Evolutionary conservation across 257 asterid species (phyloP).

Genomic region (Solanum rostratum): DNA sequence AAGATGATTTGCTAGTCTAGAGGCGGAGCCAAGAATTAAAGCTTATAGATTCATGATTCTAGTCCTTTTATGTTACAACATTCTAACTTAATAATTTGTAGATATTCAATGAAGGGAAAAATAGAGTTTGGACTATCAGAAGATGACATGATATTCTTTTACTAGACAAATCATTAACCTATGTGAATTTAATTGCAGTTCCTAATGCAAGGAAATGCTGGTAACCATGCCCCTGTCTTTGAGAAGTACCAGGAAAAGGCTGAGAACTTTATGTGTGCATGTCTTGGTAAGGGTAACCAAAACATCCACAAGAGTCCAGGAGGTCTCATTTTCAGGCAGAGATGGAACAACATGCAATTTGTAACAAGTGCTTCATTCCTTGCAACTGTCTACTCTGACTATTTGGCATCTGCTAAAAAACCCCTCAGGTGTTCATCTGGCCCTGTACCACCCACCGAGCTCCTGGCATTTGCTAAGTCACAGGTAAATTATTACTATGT

Average conservation of each 20-base stretch:
- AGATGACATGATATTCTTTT: background rate
- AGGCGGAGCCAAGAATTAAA: too few species aligned
- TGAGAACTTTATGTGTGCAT: slow-evolving; percentile 84
- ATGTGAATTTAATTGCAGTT: slow-evolving; percentile 35
- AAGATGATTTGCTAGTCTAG: too few species aligned
- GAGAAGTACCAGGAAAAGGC: slow-evolving; percentile 65
- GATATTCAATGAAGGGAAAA: too few species aligned
- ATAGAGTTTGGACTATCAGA: too few species aligned
- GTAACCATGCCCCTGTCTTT: slow-evolving; percentile 33
- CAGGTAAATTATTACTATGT: slow-evolving; percentile 34
- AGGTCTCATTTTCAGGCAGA: slow-evolving; percentile 83
- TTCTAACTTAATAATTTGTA: too few species aligned
- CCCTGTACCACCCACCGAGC: slow-evolving; percentile 46
- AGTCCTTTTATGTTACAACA: too few species aligned
- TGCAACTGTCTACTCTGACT: slow-evolving; percentile 76
- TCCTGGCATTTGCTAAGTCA: slow-evolving; percentile 74
- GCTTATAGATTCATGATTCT: too few species aligned
- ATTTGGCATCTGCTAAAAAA: slow-evolving; percentile 68
- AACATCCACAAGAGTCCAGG: slow-evolving; percentile 91
- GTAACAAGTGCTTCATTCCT: slow-evolving; percentile 91
- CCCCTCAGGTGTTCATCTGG: slow-evolving; percentile 52
- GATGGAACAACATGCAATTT: slow-evolving; percentile 99
- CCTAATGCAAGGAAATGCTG: slow-evolving; percentile 74
- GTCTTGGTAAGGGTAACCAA: slow-evolving; percentile 73
- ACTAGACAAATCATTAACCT: background rate